A percentile compares a stretch with the other conserved stretches of the same genome.
These are phyloP conservation scores for Calonectria leucothoes DNA, from an alignment of 2,329 filamentous ascomycete genomes.

Conservation along the genomic window DNA sequence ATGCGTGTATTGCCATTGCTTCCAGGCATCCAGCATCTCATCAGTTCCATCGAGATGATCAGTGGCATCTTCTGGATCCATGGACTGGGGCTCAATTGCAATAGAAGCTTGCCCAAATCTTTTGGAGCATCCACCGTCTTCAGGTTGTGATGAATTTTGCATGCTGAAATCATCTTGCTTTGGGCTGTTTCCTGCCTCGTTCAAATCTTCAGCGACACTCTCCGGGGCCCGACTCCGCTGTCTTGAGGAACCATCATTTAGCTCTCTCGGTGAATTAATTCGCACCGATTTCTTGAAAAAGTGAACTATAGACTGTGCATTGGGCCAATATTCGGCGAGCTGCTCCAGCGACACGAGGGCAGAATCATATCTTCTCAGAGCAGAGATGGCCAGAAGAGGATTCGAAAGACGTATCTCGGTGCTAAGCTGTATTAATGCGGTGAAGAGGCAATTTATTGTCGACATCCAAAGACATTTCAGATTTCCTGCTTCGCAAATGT, in stretches of 20 bases:
- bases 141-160: neutral
- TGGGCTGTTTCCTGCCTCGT: neutral
- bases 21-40: neutral
- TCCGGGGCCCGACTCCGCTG: neutral
- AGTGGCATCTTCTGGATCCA: neutral
- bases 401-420: neutral
- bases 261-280: neutral
- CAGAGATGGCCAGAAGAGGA: neutral
- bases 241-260: neutral
- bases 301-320: neutral
- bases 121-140: neutral
- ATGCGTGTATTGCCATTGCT: neutral
- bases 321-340: neutral
- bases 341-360: neutral
- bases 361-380: neutral
- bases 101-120: neutral
- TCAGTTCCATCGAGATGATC: neutral
- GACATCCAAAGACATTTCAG: neutral
- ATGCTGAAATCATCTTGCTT: neutral
- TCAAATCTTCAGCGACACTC: neutral
- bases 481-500: neutral
- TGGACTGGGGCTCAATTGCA: neutral
- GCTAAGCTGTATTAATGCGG: neutral
- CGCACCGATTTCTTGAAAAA: neutral
- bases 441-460: neutral